Evolutionary conservation across 1,139 yeast genomes (phyloP).

Genomic region (Kodamaea sp.): DNA sequence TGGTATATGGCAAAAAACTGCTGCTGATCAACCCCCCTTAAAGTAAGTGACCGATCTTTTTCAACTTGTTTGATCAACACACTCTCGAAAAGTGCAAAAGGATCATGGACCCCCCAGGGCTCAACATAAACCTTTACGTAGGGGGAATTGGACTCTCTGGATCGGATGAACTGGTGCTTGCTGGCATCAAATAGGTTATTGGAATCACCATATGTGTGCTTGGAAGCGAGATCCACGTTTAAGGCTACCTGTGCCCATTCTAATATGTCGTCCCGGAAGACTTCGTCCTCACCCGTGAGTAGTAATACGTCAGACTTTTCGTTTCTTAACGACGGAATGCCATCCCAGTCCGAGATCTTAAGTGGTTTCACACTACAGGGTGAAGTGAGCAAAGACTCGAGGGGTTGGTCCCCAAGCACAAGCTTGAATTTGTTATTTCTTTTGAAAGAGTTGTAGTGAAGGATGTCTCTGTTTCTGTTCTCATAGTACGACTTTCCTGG

Average conservation of each 20-base stretch:
- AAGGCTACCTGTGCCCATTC: slow-evolving; percentile 39
- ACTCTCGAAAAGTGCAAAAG: slow-evolving; percentile 36
- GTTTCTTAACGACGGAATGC: slow-evolving; percentile 34
- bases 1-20: slow-evolving; percentile 31
- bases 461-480: slow-evolving; percentile 33
- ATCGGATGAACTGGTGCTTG: too few species aligned
- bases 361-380: slow-evolving; percentile 22
- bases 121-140: slow-evolving; percentile 32
- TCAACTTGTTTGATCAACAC: slow-evolving; percentile 6
- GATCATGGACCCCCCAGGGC: slow-evolving; percentile 49
- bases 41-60: slow-evolving; percentile 6
- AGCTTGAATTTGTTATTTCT: slow-evolving; percentile 31
- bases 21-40: slow-evolving; percentile 6
- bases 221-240: slow-evolving; percentile 24
- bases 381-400: slow-evolving; percentile 17
- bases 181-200: slow-evolving; percentile 20
- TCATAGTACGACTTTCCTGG: slow-evolving; percentile 40
- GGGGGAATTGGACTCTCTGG: slow-evolving; percentile 15
- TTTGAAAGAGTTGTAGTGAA: slow-evolving; percentile 33
- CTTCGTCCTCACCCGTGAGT: slow-evolving; percentile 45
- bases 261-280: slow-evolving; percentile 43
- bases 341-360: slow-evolving; percentile 31
- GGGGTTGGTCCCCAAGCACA: slow-evolving; percentile 16
- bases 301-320: slow-evolving; percentile 30
- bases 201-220: slow-evolving; percentile 28